Conservation (phyloP, 805 yeast species). For the Sugiyamaella marilandica region DNA sequence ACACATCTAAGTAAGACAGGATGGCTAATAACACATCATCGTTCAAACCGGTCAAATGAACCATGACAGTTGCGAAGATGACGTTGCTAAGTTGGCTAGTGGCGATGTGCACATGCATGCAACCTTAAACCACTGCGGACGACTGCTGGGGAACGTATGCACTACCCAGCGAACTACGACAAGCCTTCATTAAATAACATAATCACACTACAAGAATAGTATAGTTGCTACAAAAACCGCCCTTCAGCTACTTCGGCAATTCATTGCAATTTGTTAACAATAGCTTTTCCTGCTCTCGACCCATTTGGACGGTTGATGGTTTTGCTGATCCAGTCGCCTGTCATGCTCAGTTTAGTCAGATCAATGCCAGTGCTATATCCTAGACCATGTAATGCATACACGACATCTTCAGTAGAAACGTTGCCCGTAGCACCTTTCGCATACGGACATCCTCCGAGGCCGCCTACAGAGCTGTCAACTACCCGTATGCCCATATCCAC, state of each 20-base stretch:
- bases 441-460: slow-evolving; percentile 35
- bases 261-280: slow-evolving; percentile 15
- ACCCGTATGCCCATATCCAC: slow-evolving; percentile 30
- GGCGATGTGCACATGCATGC: slow-evolving; percentile 3
- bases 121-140: not conserved
- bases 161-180: not conserved
- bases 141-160: not conserved
- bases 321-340: slow-evolving; percentile 28
- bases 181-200: not conserved
- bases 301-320: slow-evolving; percentile 25
- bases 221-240: too few species aligned
- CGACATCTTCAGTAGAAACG: slow-evolving; percentile 32
- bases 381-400: slow-evolving; percentile 28
- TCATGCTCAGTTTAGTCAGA: slow-evolving; percentile 21
- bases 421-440: slow-evolving; percentile 34
- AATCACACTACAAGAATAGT: too few species aligned
- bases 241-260: too few species aligned
- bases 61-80: not conserved
- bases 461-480: slow-evolving; percentile 30
- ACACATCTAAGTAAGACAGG: slow-evolving; percentile 16
- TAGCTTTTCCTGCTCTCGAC: slow-evolving; percentile 29
- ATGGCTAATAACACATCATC: slow-evolving; percentile 17
- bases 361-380: slow-evolving; percentile 31
- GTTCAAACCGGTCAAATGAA: slow-evolving; percentile 5
- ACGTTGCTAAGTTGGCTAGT: not conserved